Evolutionary conservation across 139 green algal genomes (phyloP).

Genomic region (Asterochloris sp.): DNA sequence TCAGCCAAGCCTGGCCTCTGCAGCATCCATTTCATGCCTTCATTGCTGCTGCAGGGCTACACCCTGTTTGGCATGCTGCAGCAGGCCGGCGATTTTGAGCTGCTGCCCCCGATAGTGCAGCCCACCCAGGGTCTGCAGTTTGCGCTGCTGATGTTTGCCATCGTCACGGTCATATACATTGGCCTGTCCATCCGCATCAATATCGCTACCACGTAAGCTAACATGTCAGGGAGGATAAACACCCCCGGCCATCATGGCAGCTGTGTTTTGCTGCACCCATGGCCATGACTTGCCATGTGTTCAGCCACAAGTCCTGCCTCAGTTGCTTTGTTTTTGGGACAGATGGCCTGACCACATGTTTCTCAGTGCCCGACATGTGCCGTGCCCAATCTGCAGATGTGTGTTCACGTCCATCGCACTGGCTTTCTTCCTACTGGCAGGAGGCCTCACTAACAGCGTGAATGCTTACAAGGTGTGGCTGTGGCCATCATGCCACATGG

Average conservation of each 20-base stretch:
- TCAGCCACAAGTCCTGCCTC: too few species aligned
- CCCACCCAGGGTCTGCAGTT: slow-evolving; percentile 10
- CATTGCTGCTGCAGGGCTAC: slow-evolving; percentile 2
- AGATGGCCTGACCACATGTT: too few species aligned
- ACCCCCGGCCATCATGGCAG: too few species aligned
- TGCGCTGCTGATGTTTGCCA: slow-evolving; percentile 11
- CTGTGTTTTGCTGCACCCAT: too few species aligned
- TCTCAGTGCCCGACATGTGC: too few species aligned
- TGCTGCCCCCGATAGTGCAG: not conserved
- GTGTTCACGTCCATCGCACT: slow-evolving; percentile 6
- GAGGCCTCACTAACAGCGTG: not conserved
- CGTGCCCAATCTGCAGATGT: not conserved
- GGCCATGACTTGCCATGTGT: too few species aligned
- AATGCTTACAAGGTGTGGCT: not conserved
- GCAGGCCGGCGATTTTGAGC: not conserved
- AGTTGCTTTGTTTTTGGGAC: too few species aligned
- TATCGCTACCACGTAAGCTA: not conserved
- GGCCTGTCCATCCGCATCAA: slow-evolving; percentile 12
- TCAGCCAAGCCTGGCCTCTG: not conserved
- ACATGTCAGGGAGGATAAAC: too few species aligned
- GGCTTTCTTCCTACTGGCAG: slow-evolving; percentile 3
- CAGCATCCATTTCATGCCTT: not conserved
- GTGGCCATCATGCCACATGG: not conserved
- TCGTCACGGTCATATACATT: slow-evolving; percentile 15
- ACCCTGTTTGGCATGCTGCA: slow-evolving; percentile 11